Evolutionary conservation across 495 filamentous ascomycete species (phyloP).

Genomic region (Aspergillus kassunensis): DNA sequence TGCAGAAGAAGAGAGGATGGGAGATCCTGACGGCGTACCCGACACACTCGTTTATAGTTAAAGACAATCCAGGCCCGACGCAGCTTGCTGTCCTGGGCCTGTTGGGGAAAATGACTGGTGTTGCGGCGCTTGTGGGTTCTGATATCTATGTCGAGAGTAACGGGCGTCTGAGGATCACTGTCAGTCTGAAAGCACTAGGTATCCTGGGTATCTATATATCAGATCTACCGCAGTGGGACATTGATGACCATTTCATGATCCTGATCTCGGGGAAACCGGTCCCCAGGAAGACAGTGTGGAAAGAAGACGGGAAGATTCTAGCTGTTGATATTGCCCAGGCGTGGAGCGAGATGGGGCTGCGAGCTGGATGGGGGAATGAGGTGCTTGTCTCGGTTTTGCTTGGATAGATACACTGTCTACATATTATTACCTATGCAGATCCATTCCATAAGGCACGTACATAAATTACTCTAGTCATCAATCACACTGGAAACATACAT

Average conservation of each 20-base stretch:
- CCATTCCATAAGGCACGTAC: too few species aligned
- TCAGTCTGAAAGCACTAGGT: conserved; percentile 76
- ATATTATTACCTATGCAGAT: too few species aligned
- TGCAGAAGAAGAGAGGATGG: conserved; percentile 62
- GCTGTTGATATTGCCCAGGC: conserved; percentile 73
- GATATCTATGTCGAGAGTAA: conserved; percentile 54
- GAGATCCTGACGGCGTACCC: conserved; percentile 80
- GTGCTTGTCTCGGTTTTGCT: conserved; percentile 31
- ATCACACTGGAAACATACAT: too few species aligned
- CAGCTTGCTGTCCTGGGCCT: conserved; percentile 72
- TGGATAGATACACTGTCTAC: neutral
- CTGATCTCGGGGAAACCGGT: conserved; percentile 68
- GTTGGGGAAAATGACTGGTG: conserved; percentile 84
- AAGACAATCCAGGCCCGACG: conserved; percentile 12
- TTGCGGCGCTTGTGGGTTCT: conserved; percentile 64
- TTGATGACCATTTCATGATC: conserved; percentile 69
- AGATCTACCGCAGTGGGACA: conserved; percentile 51
- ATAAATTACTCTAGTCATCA: too few species aligned
- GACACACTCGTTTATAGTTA: conserved; percentile 46
- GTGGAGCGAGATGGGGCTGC: conserved; percentile 70
- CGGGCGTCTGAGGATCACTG: conserved; percentile 57
- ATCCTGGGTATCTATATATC: conserved; percentile 70
- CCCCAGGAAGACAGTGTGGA: conserved; percentile 63
- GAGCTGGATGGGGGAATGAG: conserved; percentile 81
- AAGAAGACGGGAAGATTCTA: conserved; percentile 56